Evolutionary conservation across 169 alveolate species (phyloP), one percentile per base, ranked within the genome.

Genomic region (Blepharisma undulans): DNA sequence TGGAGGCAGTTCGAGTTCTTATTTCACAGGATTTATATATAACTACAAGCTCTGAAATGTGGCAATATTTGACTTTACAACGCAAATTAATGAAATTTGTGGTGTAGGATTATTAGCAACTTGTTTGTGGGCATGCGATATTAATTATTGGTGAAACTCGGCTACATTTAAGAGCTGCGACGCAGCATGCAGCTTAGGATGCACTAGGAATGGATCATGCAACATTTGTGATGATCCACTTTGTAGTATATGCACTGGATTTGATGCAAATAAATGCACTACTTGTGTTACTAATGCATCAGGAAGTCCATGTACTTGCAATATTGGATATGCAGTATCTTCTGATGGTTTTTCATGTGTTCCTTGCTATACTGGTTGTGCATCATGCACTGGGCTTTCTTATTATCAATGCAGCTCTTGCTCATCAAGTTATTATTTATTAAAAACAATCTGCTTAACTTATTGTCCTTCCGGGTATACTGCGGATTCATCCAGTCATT

Each of bases 391-490:
- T 66, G 76, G 76, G 16, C 76, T 21, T 66, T 16, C 16, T 16
- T 66, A 66, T 21, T 66, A 18, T 66, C 25, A 66, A 18, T 76
- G 84, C 84, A 76, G 34, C 18, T 16, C 33, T 18, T 76, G 84
- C 27, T 21, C 18, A 21, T 14, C 84, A 76, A n/a, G 29, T 14
- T 76, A 76, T 76, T 76, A 76, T 76, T 25, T 76, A n/a, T 25
- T 76, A 12, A 16, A n/a, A 14, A 25, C 33, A 16, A 76, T 29
- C 25, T 76, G 84, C 29, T 25, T 18, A 32, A 18, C 33, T 18
- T 18, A 12, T 25, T 80, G 88, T 33, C 88, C 88, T 33, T 16
- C 88, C 32, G 88, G 88, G 61, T 80, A 29, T 33, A 80, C 16
- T 33, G 22, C 88, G 32, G 88, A 72, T 12, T 18, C 84, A 18